Conservation (phyloP, 306 rosid genomes). For the Malus sieversii region DNA sequence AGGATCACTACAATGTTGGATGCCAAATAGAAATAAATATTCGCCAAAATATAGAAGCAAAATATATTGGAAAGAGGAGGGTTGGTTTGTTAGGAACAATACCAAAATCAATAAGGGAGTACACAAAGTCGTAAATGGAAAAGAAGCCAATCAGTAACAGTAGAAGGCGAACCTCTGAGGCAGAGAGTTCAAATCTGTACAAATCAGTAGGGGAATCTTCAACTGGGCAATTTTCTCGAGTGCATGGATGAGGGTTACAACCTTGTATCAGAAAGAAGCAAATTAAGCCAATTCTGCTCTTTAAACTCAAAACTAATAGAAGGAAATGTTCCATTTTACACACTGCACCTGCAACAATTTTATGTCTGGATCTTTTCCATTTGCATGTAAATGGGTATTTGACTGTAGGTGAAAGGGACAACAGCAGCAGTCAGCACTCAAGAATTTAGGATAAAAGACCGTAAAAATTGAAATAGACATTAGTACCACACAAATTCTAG, state of each 20-base stretch:
- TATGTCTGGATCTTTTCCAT: not conserved
- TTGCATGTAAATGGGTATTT: slow-evolving; percentile 33
- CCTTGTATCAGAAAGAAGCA: slow-evolving; percentile 4
- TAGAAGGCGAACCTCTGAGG: slow-evolving; percentile 20
- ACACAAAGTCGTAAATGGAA: not conserved
- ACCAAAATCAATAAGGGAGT: not conserved
- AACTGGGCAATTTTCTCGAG: slow-evolving; percentile 9
- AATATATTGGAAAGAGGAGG: not conserved
- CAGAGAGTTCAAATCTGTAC: slow-evolving; percentile 25
- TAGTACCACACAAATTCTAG: slow-evolving; percentile 30
- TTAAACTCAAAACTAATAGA: not conserved
- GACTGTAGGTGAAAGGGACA: slow-evolving; percentile 9
- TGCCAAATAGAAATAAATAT: not conserved
- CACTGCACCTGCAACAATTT: slow-evolving; percentile 26
- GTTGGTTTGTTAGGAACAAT: not conserved
- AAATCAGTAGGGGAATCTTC: slow-evolving; percentile 20
- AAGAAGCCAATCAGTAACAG: not conserved
- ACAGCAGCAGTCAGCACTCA: slow-evolving; percentile 1
- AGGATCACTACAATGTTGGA: slow-evolving; percentile 17
- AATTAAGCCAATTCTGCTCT: not conserved
- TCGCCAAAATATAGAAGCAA: not conserved
- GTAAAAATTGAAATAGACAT: not conserved
- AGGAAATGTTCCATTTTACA: not conserved
- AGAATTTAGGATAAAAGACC: not conserved
- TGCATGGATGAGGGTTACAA: slow-evolving; percentile 13